Conservation (phyloP, 2,329 filamentous ascomycete genomes). For the Pseudogymnoascus sp. region DNA sequence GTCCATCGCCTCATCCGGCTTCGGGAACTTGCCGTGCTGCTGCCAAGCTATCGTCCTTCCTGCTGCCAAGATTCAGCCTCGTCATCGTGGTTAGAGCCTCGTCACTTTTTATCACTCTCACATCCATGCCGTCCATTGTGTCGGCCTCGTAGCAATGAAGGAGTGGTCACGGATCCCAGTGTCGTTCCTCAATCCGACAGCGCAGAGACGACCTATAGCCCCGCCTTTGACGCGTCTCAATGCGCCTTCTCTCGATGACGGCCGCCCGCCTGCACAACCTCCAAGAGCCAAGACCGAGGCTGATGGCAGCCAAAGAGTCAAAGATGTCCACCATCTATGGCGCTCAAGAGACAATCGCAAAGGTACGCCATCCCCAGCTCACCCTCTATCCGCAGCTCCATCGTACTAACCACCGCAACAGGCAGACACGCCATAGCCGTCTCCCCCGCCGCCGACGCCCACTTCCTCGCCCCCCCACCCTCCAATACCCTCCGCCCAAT, state of each 20-base stretch:
- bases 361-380: constrained; percentile 21
- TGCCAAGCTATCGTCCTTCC: neutral
- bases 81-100: neutral
- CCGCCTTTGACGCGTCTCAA: neutral
- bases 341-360: constrained; percentile 39
- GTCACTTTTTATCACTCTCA: neutral
- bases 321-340: constrained; percentile 29
- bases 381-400: neutral
- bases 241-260: neutral
- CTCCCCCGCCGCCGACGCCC: constrained; percentile 16
- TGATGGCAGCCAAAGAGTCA: constrained; percentile 15
- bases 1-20: neutral
- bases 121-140: neutral
- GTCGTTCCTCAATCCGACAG: constrained; percentile 41
- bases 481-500: constrained; percentile 24
- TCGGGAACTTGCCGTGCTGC: neutral
- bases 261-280: neutral
- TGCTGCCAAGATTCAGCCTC: neutral
- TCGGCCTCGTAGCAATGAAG: neutral
- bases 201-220: constrained; percentile 15
- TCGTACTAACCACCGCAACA: constrained; percentile 9
- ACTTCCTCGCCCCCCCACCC: constrained; percentile 23
- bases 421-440: constrained; percentile 33
- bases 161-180: constrained; percentile 25
- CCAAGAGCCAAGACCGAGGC: constrained; percentile 8